Evolutionary conservation across 148 eudicot genomes (phyloP).

Genomic region (Persicaria tinctoria): DNA sequence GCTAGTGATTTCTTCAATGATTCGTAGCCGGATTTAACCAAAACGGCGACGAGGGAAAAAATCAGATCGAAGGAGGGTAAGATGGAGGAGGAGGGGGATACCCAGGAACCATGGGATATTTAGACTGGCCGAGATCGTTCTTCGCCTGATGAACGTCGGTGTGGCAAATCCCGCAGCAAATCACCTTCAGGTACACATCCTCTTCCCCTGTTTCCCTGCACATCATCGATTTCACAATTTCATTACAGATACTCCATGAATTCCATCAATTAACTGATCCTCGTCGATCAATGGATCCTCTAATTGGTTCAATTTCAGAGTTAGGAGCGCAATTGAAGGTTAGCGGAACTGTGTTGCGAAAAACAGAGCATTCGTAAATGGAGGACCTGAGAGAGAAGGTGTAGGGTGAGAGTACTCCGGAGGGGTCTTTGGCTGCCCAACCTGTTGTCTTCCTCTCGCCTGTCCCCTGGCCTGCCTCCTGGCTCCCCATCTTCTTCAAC

Average conservation of each 20-base stretch:
- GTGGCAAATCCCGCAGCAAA: constrained; percentile 80
- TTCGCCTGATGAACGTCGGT: constrained; percentile 76
- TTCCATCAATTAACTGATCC: neutral
- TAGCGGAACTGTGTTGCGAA: no score
- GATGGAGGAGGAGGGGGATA: constrained; percentile 8
- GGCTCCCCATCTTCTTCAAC: constrained; percentile 38
- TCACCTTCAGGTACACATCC: constrained; percentile 67
- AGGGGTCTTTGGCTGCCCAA: constrained; percentile 82
- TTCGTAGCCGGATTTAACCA: no score
- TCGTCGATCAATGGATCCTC: neutral
- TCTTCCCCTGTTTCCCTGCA: constrained; percentile 68
- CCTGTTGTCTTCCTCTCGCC: constrained; percentile 51
- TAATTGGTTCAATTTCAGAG: no score
- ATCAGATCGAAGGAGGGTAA: no score
- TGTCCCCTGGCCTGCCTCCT: constrained; percentile 24
- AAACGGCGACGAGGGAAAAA: no score
- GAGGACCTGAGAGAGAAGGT: constrained; percentile 68
- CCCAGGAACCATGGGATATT: constrained; percentile 99
- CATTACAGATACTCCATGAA: neutral
- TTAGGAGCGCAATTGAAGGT: no score
- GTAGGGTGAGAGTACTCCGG: constrained; percentile 75
- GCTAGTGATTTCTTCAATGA: no score
- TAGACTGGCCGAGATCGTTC: constrained; percentile 82
- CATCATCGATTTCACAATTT: neutral
- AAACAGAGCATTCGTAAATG: no score